These are phyloP conservation scores for Nymphaea colorata DNA, from an alignment of 164 flowering plant species.

Conservation along the genomic window DNA sequence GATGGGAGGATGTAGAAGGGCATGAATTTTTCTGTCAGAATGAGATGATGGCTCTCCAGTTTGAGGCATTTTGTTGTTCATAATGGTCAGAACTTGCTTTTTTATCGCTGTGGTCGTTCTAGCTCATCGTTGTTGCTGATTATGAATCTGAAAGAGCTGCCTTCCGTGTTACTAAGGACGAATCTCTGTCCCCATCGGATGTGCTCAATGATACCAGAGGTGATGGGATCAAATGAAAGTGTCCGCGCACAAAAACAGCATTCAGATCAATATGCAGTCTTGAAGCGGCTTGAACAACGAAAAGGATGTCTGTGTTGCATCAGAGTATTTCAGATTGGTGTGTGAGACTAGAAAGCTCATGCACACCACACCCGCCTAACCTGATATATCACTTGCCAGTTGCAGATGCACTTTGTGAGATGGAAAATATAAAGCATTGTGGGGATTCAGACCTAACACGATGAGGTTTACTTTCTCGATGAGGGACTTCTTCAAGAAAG, in stretches of 20 bases:
- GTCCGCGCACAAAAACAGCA: background rate
- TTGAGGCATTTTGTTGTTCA: too few relatives aligned
- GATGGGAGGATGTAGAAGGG: too few relatives aligned
- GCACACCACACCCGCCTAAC: slow-evolving; percentile 68
- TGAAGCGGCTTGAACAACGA: slow-evolving; percentile 32
- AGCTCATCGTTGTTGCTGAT: too few relatives aligned
- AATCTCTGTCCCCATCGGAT: slow-evolving; percentile 40
- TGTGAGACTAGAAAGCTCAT: slow-evolving; percentile 38
- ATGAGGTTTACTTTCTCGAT: slow-evolving; percentile 47
- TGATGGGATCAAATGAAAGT: slow-evolving; percentile 9
- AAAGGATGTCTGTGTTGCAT: slow-evolving; percentile 30
- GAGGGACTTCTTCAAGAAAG: slow-evolving; percentile 39
- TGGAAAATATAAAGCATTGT: slow-evolving; percentile 28
- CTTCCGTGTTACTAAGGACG: slow-evolving; percentile 39
- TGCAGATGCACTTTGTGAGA: slow-evolving; percentile 36
- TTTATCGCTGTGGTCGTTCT: too few relatives aligned
- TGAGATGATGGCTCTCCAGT: too few relatives aligned
- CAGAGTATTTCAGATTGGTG: slow-evolving; percentile 49
- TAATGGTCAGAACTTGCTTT: too few relatives aligned
- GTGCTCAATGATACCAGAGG: slow-evolving; percentile 34
- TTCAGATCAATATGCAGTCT: slow-evolving; percentile 36
- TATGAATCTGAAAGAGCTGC: slow-evolving; percentile 48
- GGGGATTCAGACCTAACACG: slow-evolving; percentile 55
- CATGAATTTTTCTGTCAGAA: too few relatives aligned
- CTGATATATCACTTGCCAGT: slow-evolving; percentile 56